phyloP scores from a whole-genome alignment of 306 rosid genomes.

The Vigna angularis region DNA sequence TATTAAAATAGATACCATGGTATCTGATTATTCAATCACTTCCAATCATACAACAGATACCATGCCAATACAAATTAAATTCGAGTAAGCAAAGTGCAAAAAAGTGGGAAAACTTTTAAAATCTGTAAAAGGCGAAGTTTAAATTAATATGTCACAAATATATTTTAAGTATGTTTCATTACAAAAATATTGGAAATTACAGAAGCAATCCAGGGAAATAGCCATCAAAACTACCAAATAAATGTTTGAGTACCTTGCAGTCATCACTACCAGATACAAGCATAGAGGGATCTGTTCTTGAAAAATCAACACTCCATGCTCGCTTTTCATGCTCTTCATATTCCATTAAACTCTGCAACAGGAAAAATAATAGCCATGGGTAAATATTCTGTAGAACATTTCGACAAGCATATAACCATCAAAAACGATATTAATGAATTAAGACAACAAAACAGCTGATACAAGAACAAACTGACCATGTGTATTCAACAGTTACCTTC shows the following conservation, averaged over 20 bases:
- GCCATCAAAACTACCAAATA: slow-evolving; percentile 27
- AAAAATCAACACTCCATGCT: slow-evolving; percentile 99
- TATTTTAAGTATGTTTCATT: neutral
- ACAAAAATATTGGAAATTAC: slow-evolving; percentile 27
- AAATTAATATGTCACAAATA: slow-evolving; percentile 1
- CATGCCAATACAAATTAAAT: slow-evolving; percentile 21
- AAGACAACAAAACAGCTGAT: slow-evolving; percentile 29
- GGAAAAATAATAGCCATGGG: slow-evolving; percentile 34
- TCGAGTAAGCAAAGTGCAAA: slow-evolving; percentile 3
- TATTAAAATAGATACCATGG: neutral
- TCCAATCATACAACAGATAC: too few relatives aligned
- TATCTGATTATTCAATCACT: too few relatives aligned
- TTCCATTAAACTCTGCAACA: slow-evolving; percentile 88
- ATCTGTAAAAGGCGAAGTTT: neutral
- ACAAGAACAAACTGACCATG: slow-evolving; percentile 38
- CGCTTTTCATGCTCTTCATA: slow-evolving; percentile 99
- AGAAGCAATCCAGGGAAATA: slow-evolving; percentile 21
- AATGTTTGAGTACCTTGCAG: slow-evolving; percentile 74
- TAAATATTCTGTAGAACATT: slow-evolving; percentile 17
- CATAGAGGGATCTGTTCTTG: slow-evolving; percentile 93
- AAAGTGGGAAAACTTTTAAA: slow-evolving; percentile 9
- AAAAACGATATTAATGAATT: slow-evolving; percentile 11
- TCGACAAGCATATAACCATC: slow-evolving; percentile 15
- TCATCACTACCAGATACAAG: slow-evolving; percentile 99
- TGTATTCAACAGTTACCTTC: slow-evolving; percentile 64